Percentiles rank a stretch among this genome's conserved stretches.
phyloP scores from a whole-genome alignment of 805 yeast species.

The Yarrowia sp. region DNA sequence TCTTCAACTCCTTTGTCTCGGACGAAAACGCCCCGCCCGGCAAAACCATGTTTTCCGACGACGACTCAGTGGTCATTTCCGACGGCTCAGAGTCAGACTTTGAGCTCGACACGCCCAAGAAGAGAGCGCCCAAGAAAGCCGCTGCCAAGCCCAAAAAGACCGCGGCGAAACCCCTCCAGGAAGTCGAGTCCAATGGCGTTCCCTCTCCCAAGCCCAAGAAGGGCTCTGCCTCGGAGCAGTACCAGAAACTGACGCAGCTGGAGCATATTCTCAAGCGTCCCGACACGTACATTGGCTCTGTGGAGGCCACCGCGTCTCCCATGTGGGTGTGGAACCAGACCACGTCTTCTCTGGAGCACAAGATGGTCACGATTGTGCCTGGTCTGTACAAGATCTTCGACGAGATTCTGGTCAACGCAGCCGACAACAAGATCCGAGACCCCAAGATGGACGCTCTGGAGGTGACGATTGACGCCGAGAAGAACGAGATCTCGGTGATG shows the following conservation, averaged over 20 bases:
- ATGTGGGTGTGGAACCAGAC: slow-evolving; percentile 85
- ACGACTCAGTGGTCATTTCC: slow-evolving; percentile 8
- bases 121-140: neutral
- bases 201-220: neutral
- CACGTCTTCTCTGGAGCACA: slow-evolving; percentile 52
- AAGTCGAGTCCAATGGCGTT: neutral
- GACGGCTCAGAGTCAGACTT: neutral
- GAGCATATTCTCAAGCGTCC: slow-evolving; percentile 97
- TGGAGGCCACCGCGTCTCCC: slow-evolving; percentile 71
- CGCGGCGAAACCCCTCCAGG: slow-evolving; percentile 6
- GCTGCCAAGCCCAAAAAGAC: neutral
- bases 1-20: neutral
- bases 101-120: neutral
- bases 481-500: slow-evolving; percentile 70
- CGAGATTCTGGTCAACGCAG: slow-evolving; percentile 96
- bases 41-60: slow-evolving; percentile 4
- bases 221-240: slow-evolving; percentile 61
- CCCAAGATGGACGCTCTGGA: slow-evolving; percentile 82
- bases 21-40: slow-evolving; percentile 19
- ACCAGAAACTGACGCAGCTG: slow-evolving; percentile 89
- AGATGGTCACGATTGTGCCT: slow-evolving; percentile 77
- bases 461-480: slow-evolving; percentile 76
- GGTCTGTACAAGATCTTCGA: slow-evolving; percentile 96
- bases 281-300: slow-evolving; percentile 95
- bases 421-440: slow-evolving; percentile 96